Base-by-base conservation (phyloP, 305 asterid genomes). In the Petunia hybrid region DNA sequence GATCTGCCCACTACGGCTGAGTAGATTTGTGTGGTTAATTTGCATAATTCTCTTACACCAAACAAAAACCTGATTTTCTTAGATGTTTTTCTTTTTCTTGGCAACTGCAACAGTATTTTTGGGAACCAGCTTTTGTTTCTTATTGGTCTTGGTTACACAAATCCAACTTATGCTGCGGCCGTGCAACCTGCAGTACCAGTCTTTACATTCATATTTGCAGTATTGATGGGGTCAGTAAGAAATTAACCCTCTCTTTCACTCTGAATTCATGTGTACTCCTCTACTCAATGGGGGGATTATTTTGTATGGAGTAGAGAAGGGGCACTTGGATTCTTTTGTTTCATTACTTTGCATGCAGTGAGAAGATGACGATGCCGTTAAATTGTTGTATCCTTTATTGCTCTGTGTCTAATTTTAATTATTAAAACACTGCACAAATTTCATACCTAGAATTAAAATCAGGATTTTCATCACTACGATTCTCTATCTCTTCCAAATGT, bases 111-210 rank as follows among this genome's bases (percentile, higher is more conserved):
- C 84, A 96, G 98, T 88, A 89, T 97, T 82, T 97, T 92, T 3
- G 98, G 97, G 57, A 97, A 97, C 85, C 98, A 96, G 68, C 97
- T 96, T 83, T 88, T 97, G 90, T 97, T 94, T 91, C 97, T 94
- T 79, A 77, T 91, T 82, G 99, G 99, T 73, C 99, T 97, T 78
- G 97, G 95, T 82, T 94, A 92, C 89, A 97, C 98, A 8, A 97
- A 89, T 89, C 98, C 99, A 77, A 83, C 97, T 53, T 97, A 97
- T 85, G 99, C 99, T 70, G 94, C 99, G 80, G 98, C 98, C 55
- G 88, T 93, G 81, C 99, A 96, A 87, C 99, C 99, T 48, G 84
- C 98, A 46, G 91, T 92, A 83, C 99, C 99, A 79, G 99, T 97
- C 82, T 94, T 97, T 64, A 97, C 99, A 75, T 94, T 94, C 85